These are phyloP conservation scores for Penicillium frequentans DNA, from an alignment of 2,329 filamentous ascomycete genomes.

Conservation along the genomic window DNA sequence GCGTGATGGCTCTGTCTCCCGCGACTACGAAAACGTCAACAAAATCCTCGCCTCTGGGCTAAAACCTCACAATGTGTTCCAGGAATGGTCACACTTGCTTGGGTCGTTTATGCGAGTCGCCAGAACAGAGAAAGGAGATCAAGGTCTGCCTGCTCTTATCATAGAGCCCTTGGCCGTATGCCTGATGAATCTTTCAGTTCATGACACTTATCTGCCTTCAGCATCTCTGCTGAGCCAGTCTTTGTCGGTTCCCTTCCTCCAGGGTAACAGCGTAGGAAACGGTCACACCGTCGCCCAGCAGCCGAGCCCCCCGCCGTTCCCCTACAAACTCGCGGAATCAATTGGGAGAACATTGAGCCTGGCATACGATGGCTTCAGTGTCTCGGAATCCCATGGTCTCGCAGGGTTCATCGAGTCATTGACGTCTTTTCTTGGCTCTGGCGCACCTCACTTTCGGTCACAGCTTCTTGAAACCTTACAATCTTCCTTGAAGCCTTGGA, in stretches of 20 bases:
- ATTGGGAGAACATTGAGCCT: slow-evolving; percentile 54
- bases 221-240: slow-evolving; percentile 33
- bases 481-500: slow-evolving; percentile 33
- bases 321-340: slow-evolving; percentile 63
- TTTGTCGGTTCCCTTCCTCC: slow-evolving; percentile 35
- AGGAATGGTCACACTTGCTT: slow-evolving; percentile 55
- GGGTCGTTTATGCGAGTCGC: slow-evolving; percentile 57
- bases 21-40: slow-evolving; percentile 69
- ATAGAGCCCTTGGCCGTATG: slow-evolving; percentile 69
- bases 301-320: slow-evolving; percentile 12
- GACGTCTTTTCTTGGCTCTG: slow-evolving; percentile 53
- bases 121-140: slow-evolving; percentile 64
- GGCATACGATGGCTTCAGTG: slow-evolving; percentile 53
- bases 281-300: slow-evolving; percentile 3
- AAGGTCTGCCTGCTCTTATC: slow-evolving; percentile 64
- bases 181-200: slow-evolving; percentile 37
- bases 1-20: slow-evolving; percentile 55
- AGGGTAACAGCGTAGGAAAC: slow-evolving; percentile 8
- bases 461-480: slow-evolving; percentile 63
- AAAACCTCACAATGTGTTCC: slow-evolving; percentile 24
- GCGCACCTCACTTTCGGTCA: slow-evolving; percentile 52
- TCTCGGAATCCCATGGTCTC: slow-evolving; percentile 41
- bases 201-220: slow-evolving; percentile 37
- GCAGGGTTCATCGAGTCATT: slow-evolving; percentile 56
- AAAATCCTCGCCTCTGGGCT: slow-evolving; percentile 65